A percentile compares a stretch with the other conserved stretches of the same genome.
Evolutionary conservation across 805 yeast genomes (phyloP).

Genomic region (Zygosaccharomyces lentus): DNA sequence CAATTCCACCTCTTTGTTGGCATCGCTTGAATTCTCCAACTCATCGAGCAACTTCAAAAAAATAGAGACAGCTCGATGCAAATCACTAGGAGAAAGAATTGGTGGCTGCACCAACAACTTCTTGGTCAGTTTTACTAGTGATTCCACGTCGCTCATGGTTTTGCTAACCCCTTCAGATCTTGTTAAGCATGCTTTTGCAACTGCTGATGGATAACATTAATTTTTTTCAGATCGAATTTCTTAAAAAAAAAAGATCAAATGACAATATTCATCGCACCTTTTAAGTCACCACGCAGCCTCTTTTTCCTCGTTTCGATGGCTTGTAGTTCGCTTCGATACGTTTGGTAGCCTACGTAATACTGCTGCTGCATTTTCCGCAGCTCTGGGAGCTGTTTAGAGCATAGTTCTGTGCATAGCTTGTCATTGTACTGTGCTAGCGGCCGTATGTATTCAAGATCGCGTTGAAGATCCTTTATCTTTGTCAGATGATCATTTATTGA

Average conservation of each 20-base stretch:
- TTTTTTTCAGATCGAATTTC: background rate
- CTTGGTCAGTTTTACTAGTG: conserved; percentile 45
- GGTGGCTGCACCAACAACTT: conserved; percentile 59
- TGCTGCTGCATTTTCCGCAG: conserved; percentile 17
- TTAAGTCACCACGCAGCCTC: conserved; percentile 8
- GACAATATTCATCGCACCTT: background rate
- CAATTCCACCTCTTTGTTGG: conserved; percentile 2
- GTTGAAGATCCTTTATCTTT: conserved; percentile 7
- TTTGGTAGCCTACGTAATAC: conserved; percentile 18
- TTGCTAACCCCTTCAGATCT: conserved; percentile 23
- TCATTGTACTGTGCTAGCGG: conserved; percentile 19
- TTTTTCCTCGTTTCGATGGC: conserved; percentile 12
- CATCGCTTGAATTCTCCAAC: conserved; percentile 24
- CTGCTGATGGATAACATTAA: background rate
- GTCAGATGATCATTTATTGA: conserved; percentile 7
- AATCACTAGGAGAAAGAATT: conserved; percentile 57
- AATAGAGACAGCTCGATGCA: conserved; percentile 55
- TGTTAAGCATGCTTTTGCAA: no score
- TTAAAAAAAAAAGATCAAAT: background rate
- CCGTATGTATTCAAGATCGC: conserved; percentile 11
- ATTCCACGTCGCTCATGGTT: background rate
- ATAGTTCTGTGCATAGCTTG: conserved; percentile 9
- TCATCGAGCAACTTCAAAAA: conserved; percentile 59
- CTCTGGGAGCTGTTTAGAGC: conserved; percentile 18
- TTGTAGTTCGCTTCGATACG: conserved; percentile 20